A percentile compares a stretch with the other conserved stretches of the same genome.
phyloP scores from a whole-genome alignment of 2,329 filamentous ascomycete genomes.

The Lachnum nothofagi region DNA sequence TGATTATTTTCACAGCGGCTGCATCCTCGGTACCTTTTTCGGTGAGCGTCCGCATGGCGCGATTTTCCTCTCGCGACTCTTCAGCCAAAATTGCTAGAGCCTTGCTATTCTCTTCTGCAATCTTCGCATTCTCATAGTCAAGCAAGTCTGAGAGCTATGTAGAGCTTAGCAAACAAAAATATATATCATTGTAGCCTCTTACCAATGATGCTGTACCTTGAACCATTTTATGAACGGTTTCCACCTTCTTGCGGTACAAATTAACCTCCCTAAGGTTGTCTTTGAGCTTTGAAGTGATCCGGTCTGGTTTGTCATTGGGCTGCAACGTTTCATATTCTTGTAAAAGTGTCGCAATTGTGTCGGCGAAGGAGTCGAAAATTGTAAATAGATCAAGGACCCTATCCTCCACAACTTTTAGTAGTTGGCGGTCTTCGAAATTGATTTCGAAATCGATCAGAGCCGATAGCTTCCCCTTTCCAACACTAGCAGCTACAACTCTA shows the following conservation, averaged over 20 bases:
- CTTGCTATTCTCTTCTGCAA: conserved; percentile 6
- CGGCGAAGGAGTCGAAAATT: conserved; percentile 12
- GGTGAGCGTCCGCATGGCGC: too few species aligned
- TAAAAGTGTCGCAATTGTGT: conserved; percentile 11
- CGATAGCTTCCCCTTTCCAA: conserved; percentile 12
- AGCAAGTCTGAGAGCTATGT: conserved; percentile 23
- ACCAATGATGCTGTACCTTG: too few species aligned
- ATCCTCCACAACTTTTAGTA: conserved; percentile 22
- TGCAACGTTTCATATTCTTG: conserved; percentile 4
- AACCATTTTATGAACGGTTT: conserved; percentile 12
- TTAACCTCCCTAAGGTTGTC: conserved; percentile 16
- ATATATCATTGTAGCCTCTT: too few species aligned
- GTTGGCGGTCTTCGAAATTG: conserved; percentile 19
- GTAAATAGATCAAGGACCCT: conserved; percentile 20
- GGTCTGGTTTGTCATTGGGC: too few species aligned
- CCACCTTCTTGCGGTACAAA: conserved; percentile 11
- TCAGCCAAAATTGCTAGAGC: neutral
- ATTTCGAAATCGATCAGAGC: conserved; percentile 17
- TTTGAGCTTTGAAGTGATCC: conserved; percentile 14
- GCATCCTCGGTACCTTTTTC: conserved; percentile 23
- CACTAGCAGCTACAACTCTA: conserved; percentile 6
- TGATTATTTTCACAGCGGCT: conserved; percentile 26
- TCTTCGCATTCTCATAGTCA: conserved; percentile 18
- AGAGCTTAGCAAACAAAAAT: too few species aligned
- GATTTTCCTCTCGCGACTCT: conserved; percentile 6